Conservation (phyloP, 805 yeast genomes). For the Candida chauliodis region DNA sequence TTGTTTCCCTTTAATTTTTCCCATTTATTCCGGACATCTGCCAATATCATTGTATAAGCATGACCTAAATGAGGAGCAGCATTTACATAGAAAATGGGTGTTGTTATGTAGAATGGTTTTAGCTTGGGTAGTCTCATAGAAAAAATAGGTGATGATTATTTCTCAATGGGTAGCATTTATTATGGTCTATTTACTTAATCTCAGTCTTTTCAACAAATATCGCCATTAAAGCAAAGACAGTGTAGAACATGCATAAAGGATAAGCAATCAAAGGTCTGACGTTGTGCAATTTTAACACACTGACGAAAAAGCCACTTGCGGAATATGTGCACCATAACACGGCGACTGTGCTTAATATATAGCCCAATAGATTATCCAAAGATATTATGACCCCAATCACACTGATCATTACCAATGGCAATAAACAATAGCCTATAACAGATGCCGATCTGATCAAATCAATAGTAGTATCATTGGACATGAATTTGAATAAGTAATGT, state of each 20-base stretch:
- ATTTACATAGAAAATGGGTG: conserved; percentile 95
- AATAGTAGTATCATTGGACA: conserved; percentile 64
- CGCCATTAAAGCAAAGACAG: conserved; percentile 94
- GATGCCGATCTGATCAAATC: conserved; percentile 76
- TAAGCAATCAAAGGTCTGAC: conserved; percentile 91
- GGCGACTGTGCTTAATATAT: conserved; percentile 58
- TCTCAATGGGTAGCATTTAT: not conserved
- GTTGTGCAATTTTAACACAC: conserved; percentile 75
- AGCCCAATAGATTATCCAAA: conserved; percentile 74
- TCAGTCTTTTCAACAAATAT: conserved; percentile 58
- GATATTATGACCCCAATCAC: conserved; percentile 64
- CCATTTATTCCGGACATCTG: conserved; percentile 82
- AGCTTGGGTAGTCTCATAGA: not conserved
- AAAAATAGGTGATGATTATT: not conserved
- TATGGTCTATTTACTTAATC: not conserved
- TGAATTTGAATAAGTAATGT: conserved; percentile 79
- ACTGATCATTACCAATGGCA: conserved; percentile 80
- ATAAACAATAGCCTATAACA: conserved; percentile 87
- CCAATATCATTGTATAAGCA: conserved; percentile 77
- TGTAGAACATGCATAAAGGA: conserved; percentile 85
- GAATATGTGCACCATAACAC: conserved; percentile 91
- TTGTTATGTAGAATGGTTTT: conserved; percentile 56
- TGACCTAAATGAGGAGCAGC: conserved; percentile 95
- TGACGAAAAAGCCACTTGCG: conserved; percentile 88
- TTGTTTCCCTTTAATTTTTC: conserved; percentile 35